Evolutionary conservation across 345 rosid species (phyloP), one percentile per base, ranked within the genome.

Genomic region (Gynandropsis gynandra): DNA sequence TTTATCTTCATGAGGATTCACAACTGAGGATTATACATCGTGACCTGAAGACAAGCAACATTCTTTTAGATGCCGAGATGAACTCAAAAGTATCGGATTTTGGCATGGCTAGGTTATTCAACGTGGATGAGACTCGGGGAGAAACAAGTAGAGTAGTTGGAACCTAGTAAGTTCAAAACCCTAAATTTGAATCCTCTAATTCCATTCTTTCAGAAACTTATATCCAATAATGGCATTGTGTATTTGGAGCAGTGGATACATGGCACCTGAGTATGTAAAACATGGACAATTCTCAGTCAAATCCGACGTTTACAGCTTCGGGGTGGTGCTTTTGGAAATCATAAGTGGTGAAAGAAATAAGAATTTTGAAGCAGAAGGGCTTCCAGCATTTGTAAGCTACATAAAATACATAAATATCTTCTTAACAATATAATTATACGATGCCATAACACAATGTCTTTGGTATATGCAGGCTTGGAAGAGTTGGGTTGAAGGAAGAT

Each of bases 191-290:
- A 36, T 53, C 41, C 16, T 41, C 20, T 46, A 21, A 33, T 58
- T 29, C 4, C 24, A 0, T 32, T 1, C 14, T 16, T 35, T 4
- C n/a, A 37, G 47, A 29, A 58, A 16, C 39, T 16, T 13, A 58
- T 31, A 0, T 1, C 1, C 37, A 14, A 43, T 45, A 38, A 24
- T 36, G 37, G 11, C 18, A 3, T 10, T 45, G 24, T 16, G 36
- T 52, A 18, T 29, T 16, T 52, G 4, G 41, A 2, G 10, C 58
- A 77, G 80, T 20, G 80, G 86, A 0, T 76, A 74, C 47, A 80
- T 76, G 78, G 80, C 77, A 50, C 80, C 74, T 1, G 81, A 76
- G 60, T 77, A 74, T 31, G 42, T 47, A 9, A 67, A n/a, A 43
- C 57, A 46, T 0, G 75, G 71, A 16, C 46, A 38, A n/a, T 50